Evolutionary conservation across 305 asterid species (phyloP), one percentile per base, ranked within the genome.

Genomic region (Salvia sclarea): DNA sequence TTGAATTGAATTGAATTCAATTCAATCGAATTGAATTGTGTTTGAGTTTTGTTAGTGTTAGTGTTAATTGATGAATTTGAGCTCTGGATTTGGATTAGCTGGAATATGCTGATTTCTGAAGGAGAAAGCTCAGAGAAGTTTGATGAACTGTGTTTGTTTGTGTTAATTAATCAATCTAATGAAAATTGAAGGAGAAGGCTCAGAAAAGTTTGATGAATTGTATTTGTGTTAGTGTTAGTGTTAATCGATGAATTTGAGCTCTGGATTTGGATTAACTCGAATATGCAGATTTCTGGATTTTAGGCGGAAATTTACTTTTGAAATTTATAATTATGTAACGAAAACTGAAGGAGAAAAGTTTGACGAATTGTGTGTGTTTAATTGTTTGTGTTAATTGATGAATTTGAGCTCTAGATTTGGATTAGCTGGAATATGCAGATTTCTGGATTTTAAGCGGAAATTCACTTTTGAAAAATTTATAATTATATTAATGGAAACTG

Each of bases 51-150:
- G n/a, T n/a, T n/a, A n/a, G n/a, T n/a, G n/a, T n/a, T n/a, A n/a
- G n/a, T n/a, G n/a, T n/a, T n/a, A n/a, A 56, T 52, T 28, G 47
- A 11, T 28, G 21, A 35, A 41, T 31, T 71, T 48, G 56, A 22
- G 47, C 17, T 5, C 10, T 47, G 3, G 49, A 22, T 41, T 52
- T 59, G 60, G 50, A 47, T 16, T 57, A 3, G n/a, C 50, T 67
- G 49, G 67, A 53, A 66, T 67, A 71, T 71, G 2, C 49, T 37
- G 53, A 45, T 74, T 52, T 70, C 22, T 12, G 75, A 69, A n/a
- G n/a, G n/a, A n/a, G n/a, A n/a, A n/a, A n/a, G n/a, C n/a, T n/a
- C n/a, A n/a, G n/a, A n/a, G n/a, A n/a, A n/a, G n/a, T n/a, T n/a
- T 53, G 63, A 41, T 69, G 45, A 65, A 38, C 48, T 33, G 35